Percentiles rank a stretch among this genome's conserved stretches.
Evolutionary conservation across 2,329 filamentous ascomycete species (phyloP).

Genomic region (Chaetomiaceae sp.): DNA sequence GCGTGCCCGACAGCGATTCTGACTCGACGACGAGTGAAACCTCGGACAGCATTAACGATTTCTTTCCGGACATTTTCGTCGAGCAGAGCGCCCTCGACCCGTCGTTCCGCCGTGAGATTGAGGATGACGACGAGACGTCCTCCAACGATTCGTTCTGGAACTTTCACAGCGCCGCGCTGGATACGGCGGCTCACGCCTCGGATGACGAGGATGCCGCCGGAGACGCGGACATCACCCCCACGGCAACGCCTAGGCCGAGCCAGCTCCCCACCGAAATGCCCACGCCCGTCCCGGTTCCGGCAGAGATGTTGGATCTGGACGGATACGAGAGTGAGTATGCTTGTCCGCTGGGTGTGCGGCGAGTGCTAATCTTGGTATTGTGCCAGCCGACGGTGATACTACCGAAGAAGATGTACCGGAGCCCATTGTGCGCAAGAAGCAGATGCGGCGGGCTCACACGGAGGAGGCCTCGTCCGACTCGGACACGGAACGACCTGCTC

Average conservation of each 20-base stretch:
- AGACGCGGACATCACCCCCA: slow-evolving; percentile 38
- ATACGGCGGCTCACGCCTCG: slow-evolving; percentile 31
- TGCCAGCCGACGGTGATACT: slow-evolving; percentile 53
- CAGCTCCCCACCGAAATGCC: slow-evolving; percentile 30
- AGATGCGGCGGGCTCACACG: slow-evolving; percentile 30
- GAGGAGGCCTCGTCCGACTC: slow-evolving; percentile 42
- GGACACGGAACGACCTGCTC: slow-evolving; percentile 42
- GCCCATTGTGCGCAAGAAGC: slow-evolving; percentile 43
- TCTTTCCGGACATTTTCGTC: slow-evolving; percentile 74
- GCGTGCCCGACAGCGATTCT: slow-evolving; percentile 61
- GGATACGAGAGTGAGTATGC: slow-evolving; percentile 54
- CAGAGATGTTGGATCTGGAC: slow-evolving; percentile 41
- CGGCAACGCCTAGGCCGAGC: slow-evolving; percentile 36
- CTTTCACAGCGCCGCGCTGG: slow-evolving; percentile 42
- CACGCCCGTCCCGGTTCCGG: slow-evolving; percentile 28
- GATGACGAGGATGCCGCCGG: slow-evolving; percentile 36
- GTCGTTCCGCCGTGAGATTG: slow-evolving; percentile 65
- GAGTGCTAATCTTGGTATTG: slow-evolving; percentile 35
- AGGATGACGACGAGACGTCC: slow-evolving; percentile 57
- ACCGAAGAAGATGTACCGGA: slow-evolving; percentile 55
- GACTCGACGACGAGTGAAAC: slow-evolving; percentile 55
- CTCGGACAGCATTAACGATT: slow-evolving; percentile 55
- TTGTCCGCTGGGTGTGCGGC: slow-evolving; percentile 13
- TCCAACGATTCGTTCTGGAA: slow-evolving; percentile 60
- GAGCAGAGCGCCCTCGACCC: slow-evolving; percentile 68